Base-by-base conservation (phyloP, 2,329 filamentous ascomycete genomes). In the Alternaria consortialis region DNA sequence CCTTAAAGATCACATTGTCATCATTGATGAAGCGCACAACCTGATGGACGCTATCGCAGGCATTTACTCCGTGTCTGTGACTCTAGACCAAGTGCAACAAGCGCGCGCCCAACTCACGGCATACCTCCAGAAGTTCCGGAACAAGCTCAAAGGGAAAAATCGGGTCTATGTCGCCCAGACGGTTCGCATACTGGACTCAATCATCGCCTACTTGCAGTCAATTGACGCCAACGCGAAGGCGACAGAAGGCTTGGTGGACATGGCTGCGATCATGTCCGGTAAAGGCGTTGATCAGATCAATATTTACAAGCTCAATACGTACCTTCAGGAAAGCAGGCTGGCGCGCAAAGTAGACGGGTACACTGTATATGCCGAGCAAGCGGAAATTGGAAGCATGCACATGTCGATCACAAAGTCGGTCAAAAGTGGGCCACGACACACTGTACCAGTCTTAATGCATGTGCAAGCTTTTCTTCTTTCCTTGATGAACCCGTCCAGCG, bases 21-120 rank as follows among this genome's bases (percentile, higher is more conserved):
- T 99, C 27, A 92, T 99, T 48, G 95, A 99, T 69, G 95, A 99
- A 81, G 95, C 95, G 0, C 95, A 99, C 76, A 99, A 99, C 74
- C 87, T 99, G 53, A 97, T 97, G 90, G 94, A 97, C 76, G 93
- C 94, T 0, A 92, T 99, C 46, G 87, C 92, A 15, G 90, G 89
- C 46, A 95, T 97, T 34, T 89, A 97, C 75, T 94, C 94, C 0
- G 88, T 92, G 0, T 88, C 91, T 36, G 85, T 98, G 20, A 87
- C 87, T 2, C 81, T 97, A 4, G 82, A 82, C 27, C 93, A 97
- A 64, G 82, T 98, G 17, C 87, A 87, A 51, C 85, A 86, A 60
- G 92, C 91, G 3, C 86, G 92, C 54, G 84, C 85, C 50, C 93
- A 97, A 79, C 83, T 99, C 1, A 90, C 89, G 0, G 83, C 89